Evolutionary conservation across 2,329 filamentous ascomycete species (phyloP), one percentile per base, ranked within the genome.

Genomic region (Scorias spongiosa): DNA sequence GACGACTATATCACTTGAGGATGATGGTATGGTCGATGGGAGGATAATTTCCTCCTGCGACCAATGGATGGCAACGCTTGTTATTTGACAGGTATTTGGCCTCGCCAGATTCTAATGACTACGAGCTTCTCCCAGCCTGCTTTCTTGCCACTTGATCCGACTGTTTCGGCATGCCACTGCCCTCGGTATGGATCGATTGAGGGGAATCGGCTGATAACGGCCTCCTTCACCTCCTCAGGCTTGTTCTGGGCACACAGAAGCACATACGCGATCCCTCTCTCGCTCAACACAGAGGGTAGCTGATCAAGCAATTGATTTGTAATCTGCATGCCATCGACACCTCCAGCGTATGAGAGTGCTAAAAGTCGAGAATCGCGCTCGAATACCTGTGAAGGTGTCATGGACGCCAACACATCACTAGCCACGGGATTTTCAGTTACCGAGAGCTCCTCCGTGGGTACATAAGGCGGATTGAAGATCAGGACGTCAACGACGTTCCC

Each of bases 381-480:
- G 52, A 86, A 94, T 9, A 57, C 52, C 10, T 49, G 53, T 2
- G 42, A 20, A 1, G 50, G 45, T 2, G 46, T 46, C 29, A 50
- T 42, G 3, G 20, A 26, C 40, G 41, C 29, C 10, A 12, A 37
- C 26, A 42, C 39, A 9, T 44, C 41, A 18, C 46, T 44, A 28
- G 48, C 41, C 15, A 40, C 17, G 2, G 39, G 4, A 5, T 5
- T 11, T 11, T 14, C 11, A 11, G 5, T 6, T 11, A 10, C 7
- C 12, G 14, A 28, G 46, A 93, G 65, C 36, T 78, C 75, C 20
- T 80, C 73, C 2, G 88, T 93, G 2, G 91, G 91, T 11, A 98
- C 91, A 60, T 98, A 98, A 0, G 91, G 91, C 43, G 91, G 91
- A 59, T 98, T 98, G 71, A 96, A 98, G 26, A 98, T 74, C 49